Conservation (phyloP, 2,329 filamentous ascomycete genomes). For the Pseudopyricularia javanii region DNA sequence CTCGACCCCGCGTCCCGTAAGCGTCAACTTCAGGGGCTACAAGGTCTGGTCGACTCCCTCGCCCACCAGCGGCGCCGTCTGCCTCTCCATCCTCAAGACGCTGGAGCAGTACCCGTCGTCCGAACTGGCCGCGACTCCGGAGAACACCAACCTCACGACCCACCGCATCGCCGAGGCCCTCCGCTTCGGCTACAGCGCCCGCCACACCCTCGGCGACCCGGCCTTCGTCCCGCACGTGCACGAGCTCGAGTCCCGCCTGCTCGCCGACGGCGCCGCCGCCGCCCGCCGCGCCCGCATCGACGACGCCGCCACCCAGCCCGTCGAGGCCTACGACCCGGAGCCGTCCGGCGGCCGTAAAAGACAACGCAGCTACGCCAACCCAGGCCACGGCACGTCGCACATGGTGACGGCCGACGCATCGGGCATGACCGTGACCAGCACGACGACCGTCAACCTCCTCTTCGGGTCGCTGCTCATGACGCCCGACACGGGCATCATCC, state of each 20-base stretch:
- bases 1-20: conserved; percentile 45
- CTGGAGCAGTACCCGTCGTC: conserved; percentile 64
- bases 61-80: conserved; percentile 68
- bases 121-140: conserved; percentile 12
- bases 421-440: conserved; percentile 69
- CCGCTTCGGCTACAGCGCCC: conserved; percentile 74
- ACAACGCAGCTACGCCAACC: conserved; percentile 4
- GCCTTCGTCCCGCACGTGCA: conserved; percentile 53
- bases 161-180: conserved; percentile 83
- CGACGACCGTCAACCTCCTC: conserved; percentile 77
- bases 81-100: conserved; percentile 66
- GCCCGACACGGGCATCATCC: conserved; percentile 69
- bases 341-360: conserved; percentile 56
- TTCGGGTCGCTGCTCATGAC: conserved; percentile 74
- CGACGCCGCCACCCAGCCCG: conserved; percentile 58
- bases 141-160: conserved; percentile 51
- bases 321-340: conserved; percentile 61
- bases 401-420: conserved; percentile 58
- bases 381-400: conserved; percentile 56
- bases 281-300: conserved; percentile 55
- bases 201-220: conserved; percentile 74
- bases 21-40: conserved; percentile 56
- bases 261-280: conserved; percentile 46
- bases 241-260: conserved; percentile 53
- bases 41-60: conserved; percentile 58